Conservation (phyloP, 1,139 yeast genomes). For the Candida albicans region DNA sequence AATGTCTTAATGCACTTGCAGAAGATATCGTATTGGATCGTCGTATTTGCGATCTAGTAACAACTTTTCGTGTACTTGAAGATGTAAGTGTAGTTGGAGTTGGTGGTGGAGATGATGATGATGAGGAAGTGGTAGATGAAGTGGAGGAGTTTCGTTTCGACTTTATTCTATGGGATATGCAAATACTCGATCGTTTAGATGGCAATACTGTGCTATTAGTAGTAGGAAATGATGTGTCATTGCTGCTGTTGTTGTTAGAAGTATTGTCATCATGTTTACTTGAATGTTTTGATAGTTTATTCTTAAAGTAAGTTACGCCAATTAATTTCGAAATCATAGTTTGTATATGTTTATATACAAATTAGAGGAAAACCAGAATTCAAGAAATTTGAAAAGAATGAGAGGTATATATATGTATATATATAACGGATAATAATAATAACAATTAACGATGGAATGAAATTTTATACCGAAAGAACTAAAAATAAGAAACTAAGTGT, state of each 20-base stretch:
- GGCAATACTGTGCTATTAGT: no score
- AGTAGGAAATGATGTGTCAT: not conserved
- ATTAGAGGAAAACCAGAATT: no score
- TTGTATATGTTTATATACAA: not conserved
- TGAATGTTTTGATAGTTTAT: slow-evolving; percentile 4
- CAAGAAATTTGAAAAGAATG: no score
- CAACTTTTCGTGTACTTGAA: not conserved
- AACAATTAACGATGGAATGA: no score
- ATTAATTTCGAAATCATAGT: slow-evolving; percentile 9
- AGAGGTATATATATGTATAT: no score
- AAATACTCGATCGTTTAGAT: no score
- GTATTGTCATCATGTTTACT: not conserved
- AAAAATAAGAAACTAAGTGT: no score
- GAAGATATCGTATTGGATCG: slow-evolving; percentile 8
- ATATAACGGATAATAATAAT: no score
- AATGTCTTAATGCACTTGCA: slow-evolving; percentile 5
- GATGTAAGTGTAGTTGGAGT: no score
- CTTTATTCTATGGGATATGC: no score
- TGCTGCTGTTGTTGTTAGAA: not conserved
- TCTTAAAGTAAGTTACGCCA: slow-evolving; percentile 8
- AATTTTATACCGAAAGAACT: no score
- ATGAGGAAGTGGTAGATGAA: not conserved
- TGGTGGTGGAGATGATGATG: no score
- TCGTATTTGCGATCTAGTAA: slow-evolving; percentile 6
- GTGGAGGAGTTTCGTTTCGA: not conserved